Evolutionary conservation across 2,329 filamentous ascomycete genomes (phyloP).

Genomic region (Myriosclerotinia curreyana): DNA sequence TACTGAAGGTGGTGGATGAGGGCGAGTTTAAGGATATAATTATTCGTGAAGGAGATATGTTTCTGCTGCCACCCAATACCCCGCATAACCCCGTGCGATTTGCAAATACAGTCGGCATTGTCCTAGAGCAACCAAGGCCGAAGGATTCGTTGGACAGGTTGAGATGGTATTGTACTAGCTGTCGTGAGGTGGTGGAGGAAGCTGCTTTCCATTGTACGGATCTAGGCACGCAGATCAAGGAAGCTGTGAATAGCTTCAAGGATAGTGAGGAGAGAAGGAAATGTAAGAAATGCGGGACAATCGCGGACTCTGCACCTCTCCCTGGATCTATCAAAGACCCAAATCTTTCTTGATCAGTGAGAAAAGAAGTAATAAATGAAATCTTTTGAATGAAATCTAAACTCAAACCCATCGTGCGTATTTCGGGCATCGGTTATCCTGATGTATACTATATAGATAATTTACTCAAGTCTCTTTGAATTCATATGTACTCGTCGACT

Average conservation of each 20-base stretch:
- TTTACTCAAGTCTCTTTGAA: constrained; percentile 66
- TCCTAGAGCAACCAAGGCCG: constrained; percentile 82
- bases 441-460: neutral
- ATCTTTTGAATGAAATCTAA: neutral
- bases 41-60: constrained; percentile 91
- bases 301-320: constrained; percentile 69
- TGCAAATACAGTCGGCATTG: constrained; percentile 87
- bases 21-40: constrained; percentile 74
- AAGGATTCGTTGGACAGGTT: constrained; percentile 69
- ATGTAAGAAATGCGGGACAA: constrained; percentile 71
- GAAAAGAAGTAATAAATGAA: neutral
- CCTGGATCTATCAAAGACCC: constrained; percentile 58
- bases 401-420: constrained; percentile 1
- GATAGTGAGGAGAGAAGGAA: constrained; percentile 65
- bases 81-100: constrained; percentile 95
- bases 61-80: constrained; percentile 88
- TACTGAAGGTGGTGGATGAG: constrained; percentile 83
- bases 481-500: constrained; percentile 72
- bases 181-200: constrained; percentile 75
- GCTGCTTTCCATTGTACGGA: constrained; percentile 84
- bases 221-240: constrained; percentile 91
- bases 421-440: constrained; percentile 9
- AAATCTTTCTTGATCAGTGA: constrained; percentile 44
- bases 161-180: constrained; percentile 83
- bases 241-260: constrained; percentile 79